A percentile compares a stretch with the other conserved stretches of the same genome.
These are phyloP conservation scores for Rozella allomycis DNA, from an alignment of 371 early-diverging fungal genomes.

Conservation along the genomic window DNA sequence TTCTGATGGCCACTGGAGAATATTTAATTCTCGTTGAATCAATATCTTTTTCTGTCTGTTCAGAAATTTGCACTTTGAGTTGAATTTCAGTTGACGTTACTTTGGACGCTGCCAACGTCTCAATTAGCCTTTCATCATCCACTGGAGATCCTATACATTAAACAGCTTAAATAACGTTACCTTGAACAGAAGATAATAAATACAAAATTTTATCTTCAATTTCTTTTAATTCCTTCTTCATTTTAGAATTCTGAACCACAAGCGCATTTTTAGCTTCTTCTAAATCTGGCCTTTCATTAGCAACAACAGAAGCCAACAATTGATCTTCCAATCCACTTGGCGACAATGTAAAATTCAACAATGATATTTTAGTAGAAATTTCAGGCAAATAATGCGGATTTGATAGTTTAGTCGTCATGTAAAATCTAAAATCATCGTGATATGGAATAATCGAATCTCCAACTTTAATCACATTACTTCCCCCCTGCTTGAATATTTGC, in stretches of 20 bases:
- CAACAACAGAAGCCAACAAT: constrained; percentile 30
- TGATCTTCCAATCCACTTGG: constrained; percentile 34
- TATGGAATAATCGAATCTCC: constrained; percentile 34
- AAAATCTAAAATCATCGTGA: constrained; percentile 31
- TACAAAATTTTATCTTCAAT: constrained; percentile 38
- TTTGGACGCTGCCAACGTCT: constrained; percentile 33
- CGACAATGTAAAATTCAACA: constrained; percentile 34
- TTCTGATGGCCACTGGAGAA: constrained; percentile 26
- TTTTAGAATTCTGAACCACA: constrained; percentile 27
- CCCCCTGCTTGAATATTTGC: constrained; percentile 29
- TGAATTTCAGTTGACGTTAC: constrained; percentile 34
- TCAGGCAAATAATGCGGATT: constrained; percentile 37
- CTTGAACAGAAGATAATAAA: constrained; percentile 33
- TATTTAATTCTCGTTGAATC: constrained; percentile 29
- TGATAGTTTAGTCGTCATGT: constrained; percentile 34
- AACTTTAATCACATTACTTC: constrained; percentile 26
- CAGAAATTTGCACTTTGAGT: constrained; percentile 27
- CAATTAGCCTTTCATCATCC: constrained; percentile 36
- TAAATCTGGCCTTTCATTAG: constrained; percentile 33
- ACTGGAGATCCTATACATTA: too few species aligned
- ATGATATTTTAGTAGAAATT: constrained; percentile 26
- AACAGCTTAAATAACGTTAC: too few species aligned
- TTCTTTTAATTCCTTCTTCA: constrained; percentile 34
- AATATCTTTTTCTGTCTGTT: constrained; percentile 32
- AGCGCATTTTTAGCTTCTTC: constrained; percentile 34